These are phyloP conservation scores for Chenopodium quinoa DNA, from an alignment of 148 eudicot species.

Conservation along the genomic window DNA sequence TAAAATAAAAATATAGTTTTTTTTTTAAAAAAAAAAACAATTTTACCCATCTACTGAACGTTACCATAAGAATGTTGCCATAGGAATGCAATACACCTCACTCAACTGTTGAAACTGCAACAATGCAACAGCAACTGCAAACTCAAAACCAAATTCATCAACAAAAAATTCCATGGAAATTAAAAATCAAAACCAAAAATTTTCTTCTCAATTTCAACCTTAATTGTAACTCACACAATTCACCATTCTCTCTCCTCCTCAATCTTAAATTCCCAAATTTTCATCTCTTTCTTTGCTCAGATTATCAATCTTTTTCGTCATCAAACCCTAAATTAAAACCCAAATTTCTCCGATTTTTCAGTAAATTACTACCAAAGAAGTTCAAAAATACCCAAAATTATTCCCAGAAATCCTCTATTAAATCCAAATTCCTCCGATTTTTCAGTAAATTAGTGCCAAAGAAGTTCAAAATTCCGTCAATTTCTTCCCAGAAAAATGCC, in stretches of 20 bases:
- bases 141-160: background rate
- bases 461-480: background rate
- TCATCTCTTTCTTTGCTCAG: background rate
- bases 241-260: background rate
- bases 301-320: background rate
- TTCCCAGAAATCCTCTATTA: background rate
- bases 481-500: background rate
- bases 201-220: slow-evolving; percentile 9
- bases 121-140: background rate
- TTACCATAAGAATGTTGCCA: no score
- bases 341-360: slow-evolving; percentile 6
- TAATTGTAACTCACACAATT: background rate
- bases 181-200: slow-evolving; percentile 1
- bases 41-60: no score
- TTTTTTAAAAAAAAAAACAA: no score
- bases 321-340: slow-evolving; percentile 3
- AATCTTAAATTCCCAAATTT: background rate
- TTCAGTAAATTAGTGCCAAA: slow-evolving; percentile 4
- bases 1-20: no score
- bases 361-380: slow-evolving; percentile 1
- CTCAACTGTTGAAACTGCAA: background rate
- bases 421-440: slow-evolving; percentile 10
- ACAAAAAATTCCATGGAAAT: slow-evolving; percentile 17
- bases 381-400: background rate
- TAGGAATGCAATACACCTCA: no score